These are phyloP conservation scores for Ganoderma leucocontextum DNA, from an alignment of 1,284 basidiomycete genomes.

Conservation along the genomic window DNA sequence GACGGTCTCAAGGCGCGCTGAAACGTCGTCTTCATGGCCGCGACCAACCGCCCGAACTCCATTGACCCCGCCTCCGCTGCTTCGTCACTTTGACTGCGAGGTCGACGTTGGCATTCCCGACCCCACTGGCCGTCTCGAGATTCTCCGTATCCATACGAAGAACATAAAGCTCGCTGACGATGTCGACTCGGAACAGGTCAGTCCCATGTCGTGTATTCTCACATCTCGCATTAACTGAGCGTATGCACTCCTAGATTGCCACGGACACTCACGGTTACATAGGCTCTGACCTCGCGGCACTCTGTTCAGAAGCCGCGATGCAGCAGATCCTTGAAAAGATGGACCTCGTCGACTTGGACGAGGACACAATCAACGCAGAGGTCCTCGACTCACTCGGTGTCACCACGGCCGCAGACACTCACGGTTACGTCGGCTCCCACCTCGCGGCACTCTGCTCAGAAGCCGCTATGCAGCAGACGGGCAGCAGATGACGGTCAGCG, in stretches of 20 bases:
- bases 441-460: conserved; percentile 96
- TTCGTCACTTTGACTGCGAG: conserved; percentile 99
- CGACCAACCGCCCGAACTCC: conserved; percentile 98
- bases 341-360: too few species aligned
- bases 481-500: conserved; percentile 97
- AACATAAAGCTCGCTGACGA: conserved; percentile 99
- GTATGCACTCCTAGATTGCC: conserved; percentile 73
- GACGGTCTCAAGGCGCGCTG: conserved; percentile 99
- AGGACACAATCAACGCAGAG: too few species aligned
- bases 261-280: conserved; percentile 99
- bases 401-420: too few species aligned
- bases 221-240: background rate
- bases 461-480: conserved; percentile 99
- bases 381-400: too few species aligned
- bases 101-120: conserved; percentile 99
- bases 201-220: conserved; percentile 24
- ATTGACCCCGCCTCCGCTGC: conserved; percentile 98
- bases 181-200: conserved; percentile 94
- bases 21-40: conserved; percentile 99
- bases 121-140: conserved; percentile 97
- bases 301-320: too few species aligned
- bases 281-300: too few species aligned
- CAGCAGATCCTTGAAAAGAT: too few species aligned
- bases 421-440: conserved; percentile 99
- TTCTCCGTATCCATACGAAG: conserved; percentile 99